Evolutionary conservation across 2,329 filamentous ascomycete genomes (phyloP), one percentile per base, ranked within the genome.

Genomic region (Pyrenophora teres): DNA sequence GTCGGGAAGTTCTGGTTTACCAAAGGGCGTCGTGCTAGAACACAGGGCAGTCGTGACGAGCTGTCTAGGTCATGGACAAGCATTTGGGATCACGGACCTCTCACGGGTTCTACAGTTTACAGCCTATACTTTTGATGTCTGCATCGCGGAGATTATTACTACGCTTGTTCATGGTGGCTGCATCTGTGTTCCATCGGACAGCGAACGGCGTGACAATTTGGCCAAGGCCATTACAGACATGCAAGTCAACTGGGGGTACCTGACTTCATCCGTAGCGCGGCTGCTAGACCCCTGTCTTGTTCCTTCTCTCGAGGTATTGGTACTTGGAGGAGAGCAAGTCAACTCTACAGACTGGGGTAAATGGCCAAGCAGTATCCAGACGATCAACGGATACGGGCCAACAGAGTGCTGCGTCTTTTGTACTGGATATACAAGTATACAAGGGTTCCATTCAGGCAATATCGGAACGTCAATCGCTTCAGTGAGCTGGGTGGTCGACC

Each of bases 41-140:
- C 15, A 15, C 15, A 15, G 15, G 15, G 15, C 15, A 15, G 15
- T 15, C 15, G 32, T 44, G 5, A 52, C 53, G 4, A 31, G 16
- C 19, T n/a, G 21, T 13, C 16, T 32, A 3, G 32, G 1, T 23
- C 21, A 15, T 7, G 25, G 45, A 8, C 19, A 2, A n/a, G 37
- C 32, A 4, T 19, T 41, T 2, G 27, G 21, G 4, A 25, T 47
- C 25, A 37, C 30, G n/a, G 15, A 15, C 15, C 15, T 15, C 15
- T 2, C 8, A 5, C 40, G 47, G 10, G 33, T 46, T 8, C 57
- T 74, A 2, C 82, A 86, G 50, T 79, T 85, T 48, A 82, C 83
- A 2, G 80, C 82, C 7, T 83, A 81, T 61, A 80, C 80, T 2
- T 81, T 83, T 37, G 83, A 86, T 54, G 77, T 81, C 80, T 83